A percentile compares a stretch with the other conserved stretches of the same genome.
phyloP scores from a whole-genome alignment of 2,329 filamentous ascomycete genomes.

The Aschersonia sp. region DNA sequence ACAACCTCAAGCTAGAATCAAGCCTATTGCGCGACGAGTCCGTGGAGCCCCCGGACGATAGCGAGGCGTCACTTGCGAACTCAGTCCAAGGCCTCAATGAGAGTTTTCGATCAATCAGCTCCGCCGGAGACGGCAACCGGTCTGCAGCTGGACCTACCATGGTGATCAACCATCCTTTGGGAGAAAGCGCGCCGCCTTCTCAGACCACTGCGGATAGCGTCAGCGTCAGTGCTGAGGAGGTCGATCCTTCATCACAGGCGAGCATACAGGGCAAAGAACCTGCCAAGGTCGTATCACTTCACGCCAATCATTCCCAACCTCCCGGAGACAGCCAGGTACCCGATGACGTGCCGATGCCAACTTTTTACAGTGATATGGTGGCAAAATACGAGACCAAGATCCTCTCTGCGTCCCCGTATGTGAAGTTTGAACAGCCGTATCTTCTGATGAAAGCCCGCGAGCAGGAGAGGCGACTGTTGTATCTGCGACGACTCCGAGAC shows the following conservation, averaged over 20 bases:
- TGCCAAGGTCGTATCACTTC: constrained; percentile 18
- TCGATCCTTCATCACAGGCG: constrained; percentile 12
- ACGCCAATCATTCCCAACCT: constrained; percentile 27
- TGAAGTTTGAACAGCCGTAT: constrained; percentile 89
- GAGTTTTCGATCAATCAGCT: constrained; percentile 19
- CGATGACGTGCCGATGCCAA: constrained; percentile 72
- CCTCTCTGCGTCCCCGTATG: constrained; percentile 87
- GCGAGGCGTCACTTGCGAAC: constrained; percentile 27
- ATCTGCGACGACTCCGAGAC: constrained; percentile 70
- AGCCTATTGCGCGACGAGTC: constrained; percentile 89
- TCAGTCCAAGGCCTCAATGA: constrained; percentile 25
- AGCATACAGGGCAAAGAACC: constrained; percentile 11
- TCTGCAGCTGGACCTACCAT: constrained; percentile 15
- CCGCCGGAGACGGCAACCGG: constrained; percentile 12
- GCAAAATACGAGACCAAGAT: constrained; percentile 87
- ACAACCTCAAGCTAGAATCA: constrained; percentile 91
- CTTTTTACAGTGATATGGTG: constrained; percentile 90
- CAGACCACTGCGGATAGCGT: constrained; percentile 17
- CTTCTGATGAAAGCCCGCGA: constrained; percentile 83
- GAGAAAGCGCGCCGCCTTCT: constrained; percentile 21
- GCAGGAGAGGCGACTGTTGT: constrained; percentile 70
- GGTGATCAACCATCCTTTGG: constrained; percentile 19
- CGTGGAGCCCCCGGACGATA: constrained; percentile 59
- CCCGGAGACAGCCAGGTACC: constrained; percentile 45
- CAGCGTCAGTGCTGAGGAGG: constrained; percentile 13